Conservation (phyloP, 768 basidiomycete genomes). For the Collybia nuda region DNA sequence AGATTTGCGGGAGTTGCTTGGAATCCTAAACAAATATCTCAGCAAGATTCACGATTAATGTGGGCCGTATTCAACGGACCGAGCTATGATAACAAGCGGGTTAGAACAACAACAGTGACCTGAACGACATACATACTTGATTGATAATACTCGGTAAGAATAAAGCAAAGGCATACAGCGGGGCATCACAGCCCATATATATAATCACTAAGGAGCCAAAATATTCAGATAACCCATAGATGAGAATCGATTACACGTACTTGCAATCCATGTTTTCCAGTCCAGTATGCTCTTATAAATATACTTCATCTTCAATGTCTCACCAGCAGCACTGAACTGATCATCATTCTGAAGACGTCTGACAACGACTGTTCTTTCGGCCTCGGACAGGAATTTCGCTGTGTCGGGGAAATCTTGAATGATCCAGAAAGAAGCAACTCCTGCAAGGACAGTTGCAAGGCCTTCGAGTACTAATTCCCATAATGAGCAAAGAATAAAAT, state of each 20-base stretch:
- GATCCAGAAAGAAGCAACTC: conserved; percentile 67
- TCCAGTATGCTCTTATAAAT: conserved; percentile 61
- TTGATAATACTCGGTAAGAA: conserved; percentile 82
- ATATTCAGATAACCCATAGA: neutral
- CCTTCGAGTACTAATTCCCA: conserved; percentile 56
- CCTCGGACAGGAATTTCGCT: conserved; percentile 73
- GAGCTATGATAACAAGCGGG: conserved; percentile 27
- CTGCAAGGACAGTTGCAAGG: conserved; percentile 65
- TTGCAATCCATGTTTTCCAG: conserved; percentile 71
- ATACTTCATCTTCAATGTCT: conserved; percentile 55
- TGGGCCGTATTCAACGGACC: conserved; percentile 28
- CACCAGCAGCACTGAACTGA: conserved; percentile 74
- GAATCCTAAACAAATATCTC: conserved; percentile 40
- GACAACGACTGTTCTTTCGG: conserved; percentile 65
- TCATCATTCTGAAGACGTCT: conserved; percentile 65
- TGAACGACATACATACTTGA: conserved; percentile 38
- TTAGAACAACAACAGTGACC: neutral
- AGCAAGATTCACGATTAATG: neutral
- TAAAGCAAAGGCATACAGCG: conserved; percentile 74
- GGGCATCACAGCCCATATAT: conserved; percentile 58
- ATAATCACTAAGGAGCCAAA: conserved; percentile 42
- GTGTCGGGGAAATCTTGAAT: conserved; percentile 85
- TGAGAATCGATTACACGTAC: conserved; percentile 24
- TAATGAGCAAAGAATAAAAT: neutral
- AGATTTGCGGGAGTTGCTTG: conserved; percentile 74